These are phyloP conservation scores for Naematelia aurantialba DNA, from an alignment of 768 basidiomycete species.

Conservation along the genomic window DNA sequence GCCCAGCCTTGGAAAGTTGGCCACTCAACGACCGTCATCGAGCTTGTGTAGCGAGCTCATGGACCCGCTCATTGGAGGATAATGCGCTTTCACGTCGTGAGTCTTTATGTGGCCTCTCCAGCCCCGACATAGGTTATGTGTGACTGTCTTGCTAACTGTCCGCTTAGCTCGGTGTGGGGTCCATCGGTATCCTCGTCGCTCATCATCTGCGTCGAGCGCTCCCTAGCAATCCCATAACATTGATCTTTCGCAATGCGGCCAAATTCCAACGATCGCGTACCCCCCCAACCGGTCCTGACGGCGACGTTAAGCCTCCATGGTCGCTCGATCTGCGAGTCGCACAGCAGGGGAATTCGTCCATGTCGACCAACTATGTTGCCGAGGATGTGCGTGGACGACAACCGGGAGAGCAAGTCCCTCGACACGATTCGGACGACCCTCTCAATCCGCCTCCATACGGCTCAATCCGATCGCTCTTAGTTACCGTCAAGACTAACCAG, in stretches of 20 bases:
- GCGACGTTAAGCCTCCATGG: constrained; percentile 20
- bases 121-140: too few relatives aligned
- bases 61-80: not conserved
- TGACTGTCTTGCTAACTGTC: constrained; percentile 4
- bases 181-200: constrained; percentile 76
- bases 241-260: constrained; percentile 59
- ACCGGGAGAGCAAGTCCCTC: constrained; percentile 3
- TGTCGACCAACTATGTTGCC: constrained; percentile 15
- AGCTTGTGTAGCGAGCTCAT: not conserved
- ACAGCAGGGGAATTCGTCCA: constrained; percentile 3
- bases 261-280: constrained; percentile 4
- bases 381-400: not conserved
- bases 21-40: too few relatives aligned
- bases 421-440: constrained; percentile 1
- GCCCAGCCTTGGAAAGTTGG: too few relatives aligned
- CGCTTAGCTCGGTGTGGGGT: constrained; percentile 64
- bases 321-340: constrained; percentile 11
- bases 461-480: constrained; percentile 70
- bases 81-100: constrained; percentile 48
- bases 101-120: constrained; percentile 14
- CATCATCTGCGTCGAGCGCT: constrained; percentile 64
- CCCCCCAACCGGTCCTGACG: constrained; percentile 1
- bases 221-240: constrained; percentile 56
- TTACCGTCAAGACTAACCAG: constrained; percentile 73
- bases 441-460: constrained; percentile 9